Base-by-base conservation (phyloP, 768 basidiomycete genomes). In the Calocybe gangraenosa region DNA sequence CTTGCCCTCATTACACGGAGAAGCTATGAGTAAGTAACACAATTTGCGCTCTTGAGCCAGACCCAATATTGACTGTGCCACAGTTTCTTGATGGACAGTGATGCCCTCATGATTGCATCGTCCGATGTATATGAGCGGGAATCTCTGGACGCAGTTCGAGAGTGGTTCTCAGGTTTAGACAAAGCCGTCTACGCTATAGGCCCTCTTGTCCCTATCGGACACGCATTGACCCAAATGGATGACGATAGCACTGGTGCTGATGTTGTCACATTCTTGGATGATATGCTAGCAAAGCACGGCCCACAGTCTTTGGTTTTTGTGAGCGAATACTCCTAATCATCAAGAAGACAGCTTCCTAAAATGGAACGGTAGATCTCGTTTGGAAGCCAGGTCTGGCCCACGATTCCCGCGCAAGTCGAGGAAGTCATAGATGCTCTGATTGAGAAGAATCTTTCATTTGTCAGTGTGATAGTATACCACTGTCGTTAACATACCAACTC, bases 291-390 rank as follows among this genome's bases (percentile, higher is more conserved):
- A 8, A 25, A 33, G 13, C 25, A 56, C 34, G 59, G 59, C 4
- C 17, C 52, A 23, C 31, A 50, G 7, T 61, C 58, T 3, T 36
- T 53, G 8, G 15, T 58, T 34, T 55, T 55, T 31, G 59, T 61
- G 35, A 46, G 58, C 22, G 35, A n/a, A n/a, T n/a, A 15, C 38
- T 37, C 13, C 33, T 41, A 19, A 37, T 21, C 11, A 30, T 36
- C 9, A 30, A 20, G 4, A 15, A 22, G 20, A 28, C 5, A 28
- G 11, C 25, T 5, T 6, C 25, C 11, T 6, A 28, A 6, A 28
- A 9, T 10, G 3, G 6, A 4, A 15, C 33, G 15, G 10, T 17
- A 52, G 51, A 42, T 52, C 11, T 48, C 47, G 11, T 52, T 52
- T n/a, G 51, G 51, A 10, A 54, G 48, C 18, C 9, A 42, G 2